Base-by-base conservation (phyloP, 2,329 filamentous ascomycete species). In the Clarireedia hainanense region DNA sequence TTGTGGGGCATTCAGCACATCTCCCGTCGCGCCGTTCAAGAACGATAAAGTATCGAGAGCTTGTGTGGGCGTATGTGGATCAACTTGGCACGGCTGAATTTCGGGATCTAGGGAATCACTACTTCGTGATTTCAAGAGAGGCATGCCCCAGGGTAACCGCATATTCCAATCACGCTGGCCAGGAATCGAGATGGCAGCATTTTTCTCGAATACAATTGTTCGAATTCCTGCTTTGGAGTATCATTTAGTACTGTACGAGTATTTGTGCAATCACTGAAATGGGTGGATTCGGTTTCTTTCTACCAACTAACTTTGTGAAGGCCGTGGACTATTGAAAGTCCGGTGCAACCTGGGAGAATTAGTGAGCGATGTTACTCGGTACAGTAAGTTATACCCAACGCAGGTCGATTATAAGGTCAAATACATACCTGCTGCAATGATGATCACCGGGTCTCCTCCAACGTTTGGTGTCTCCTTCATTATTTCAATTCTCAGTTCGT, bases 261-360 rank as follows among this genome's bases (percentile, higher is more conserved):
- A 37, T 24, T 52, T 57, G 14, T 6, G 24, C 5, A 20, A 47
- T 20, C 15, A 15, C 12, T 24, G 5, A 34, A 34, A 5, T 17
- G 20, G 14, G 39, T 20, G 10, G 40, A 43, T 3, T 10, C 14
- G 12, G 14, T 27, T 34, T n/a, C 23, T 27, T 34, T n/a, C 23
- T n/a, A 42, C 39, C 6, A 9, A 47, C 34, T 7, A 58, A 69
- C 69, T 63, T 74, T 73, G 58, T 70, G 71, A 7, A 74, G 61
- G 2, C 72, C 72, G 47, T 75, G 71, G 5, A 73, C 72, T 24
- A 72, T 64, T 1, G 71, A 67, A 52, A 73, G 72, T 7, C 73
- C 72, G 15, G 72, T 73, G 45, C 70, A 71, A 15, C 72, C 73
- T 74, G 17, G 17, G 6, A 47, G 23, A 17, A 50, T 26, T 37